Base-by-base conservation (phyloP, 2,329 filamentous ascomycete genomes). In the Aspergillus sp. region DNA sequence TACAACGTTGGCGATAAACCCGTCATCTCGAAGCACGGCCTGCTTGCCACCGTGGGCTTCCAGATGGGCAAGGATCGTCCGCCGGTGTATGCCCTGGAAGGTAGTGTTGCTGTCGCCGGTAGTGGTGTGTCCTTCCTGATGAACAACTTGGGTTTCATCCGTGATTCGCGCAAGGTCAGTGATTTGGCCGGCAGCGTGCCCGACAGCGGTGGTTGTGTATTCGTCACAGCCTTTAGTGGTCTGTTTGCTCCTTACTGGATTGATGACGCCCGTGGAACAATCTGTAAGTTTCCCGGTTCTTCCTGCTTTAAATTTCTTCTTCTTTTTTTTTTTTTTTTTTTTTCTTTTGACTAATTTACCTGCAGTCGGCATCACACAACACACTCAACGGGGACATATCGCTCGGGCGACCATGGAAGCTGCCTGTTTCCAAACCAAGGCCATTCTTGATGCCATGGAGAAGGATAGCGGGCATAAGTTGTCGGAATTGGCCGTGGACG, bases 181-280 rank as follows among this genome's bases (percentile, higher is more conserved):
- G 79, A 83, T 49, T 68, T 85, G 40, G 82, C 82, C 5, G 75
- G 75, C 39, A 79, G 75, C 1, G 82, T 86, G 5, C 67, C 76
- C 35, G 85, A 94, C 65, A 94, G 85, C 51, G 89, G 88, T 46
- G 89, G 89, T 5, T 84, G 89, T 46, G 80, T 90, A 12, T 83
- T 95, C 58, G 89, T 95, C 50, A 94, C 89, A 2, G 89, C 89
- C 1, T 95, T 95, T 64, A 89, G 85, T 65, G 89, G 89, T 45
- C 77, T 95, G 2, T 94, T 94, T 63, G 89, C 89, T 1, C 89
- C 89, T 0, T 94, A 95, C 68, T 95, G 89, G 89, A 91, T 94
- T 51, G 88, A 94, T 62, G 87, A 94, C 68, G 88, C 88, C 19
- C 85, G 89, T 65, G 89, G 89, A 49, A 94, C 89, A 4, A 81